Evolutionary conservation across 805 yeast species (phyloP), one percentile per base, ranked within the genome.

Genomic region (Yarrowia sp.): DNA sequence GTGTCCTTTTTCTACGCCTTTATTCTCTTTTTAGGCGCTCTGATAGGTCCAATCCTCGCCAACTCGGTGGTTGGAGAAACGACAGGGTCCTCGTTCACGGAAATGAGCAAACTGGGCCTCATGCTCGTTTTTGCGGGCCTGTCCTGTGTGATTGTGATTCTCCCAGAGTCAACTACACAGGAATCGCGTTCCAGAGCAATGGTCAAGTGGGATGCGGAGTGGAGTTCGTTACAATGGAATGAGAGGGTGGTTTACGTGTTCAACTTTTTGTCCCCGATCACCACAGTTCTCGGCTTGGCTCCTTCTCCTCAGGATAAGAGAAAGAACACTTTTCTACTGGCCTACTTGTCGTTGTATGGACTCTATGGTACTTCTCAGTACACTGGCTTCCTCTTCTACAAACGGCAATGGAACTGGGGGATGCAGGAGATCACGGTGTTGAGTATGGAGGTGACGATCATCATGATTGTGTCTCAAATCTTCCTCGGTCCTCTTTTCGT

Each of bases 1-100:
- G 61, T 55, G 39, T 55, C 61, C 36, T 55, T 55, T 15, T 41
- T 55, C 38, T 55, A 55, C 47, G 61, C 61, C 28, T 55, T 55
- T 13, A 55, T 55, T 13, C 28, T 55, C 4, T 55, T 55, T 15
- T 38, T 55, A n/a, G 61, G 61, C 5, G 61, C 47, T 1, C 17
- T 55, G 13, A 28, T 55, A 3, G 61, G 47, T 14, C 61, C 61
- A 11, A 15, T 38, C 36, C 47, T 55, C 3, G 61, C 61, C 13
- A 55, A 41, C 31, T 31, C 38, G 0, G 61, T 55, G 17, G 61
- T 17, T 0, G 61, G 13, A 3, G 32, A 33, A 8, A 11, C 61
- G 2, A 13, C 14, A 2, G 61, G 47, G 3, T 55, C 47, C 22
- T 35, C 47, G 4, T 8, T 55, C 8, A 6, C 61, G 10, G 61